Conservation (phyloP, 176 grass and related monocot species). For the Lolium perenne region DNA sequence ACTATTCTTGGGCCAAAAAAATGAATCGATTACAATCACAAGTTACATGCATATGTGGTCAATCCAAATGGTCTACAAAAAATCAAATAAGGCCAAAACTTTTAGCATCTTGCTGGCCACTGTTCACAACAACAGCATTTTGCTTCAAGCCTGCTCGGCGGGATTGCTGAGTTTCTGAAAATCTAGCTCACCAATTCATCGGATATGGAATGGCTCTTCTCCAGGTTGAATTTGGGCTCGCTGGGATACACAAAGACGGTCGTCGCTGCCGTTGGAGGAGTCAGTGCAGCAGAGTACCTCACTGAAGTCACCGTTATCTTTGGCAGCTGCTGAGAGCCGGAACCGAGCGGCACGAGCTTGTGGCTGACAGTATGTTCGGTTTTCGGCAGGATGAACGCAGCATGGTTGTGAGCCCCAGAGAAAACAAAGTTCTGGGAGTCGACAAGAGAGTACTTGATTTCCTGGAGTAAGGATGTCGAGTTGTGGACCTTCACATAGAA, state of each 20-base stretch:
- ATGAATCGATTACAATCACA: slow-evolving; percentile 44
- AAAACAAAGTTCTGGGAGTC: slow-evolving; percentile 98
- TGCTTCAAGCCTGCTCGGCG: background rate
- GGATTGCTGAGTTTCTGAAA: background rate
- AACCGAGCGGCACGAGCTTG: slow-evolving; percentile 83
- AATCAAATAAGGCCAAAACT: slow-evolving; percentile 51
- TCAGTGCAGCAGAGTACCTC: slow-evolving; percentile 88
- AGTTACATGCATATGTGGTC: slow-evolving; percentile 48
- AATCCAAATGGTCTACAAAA: slow-evolving; percentile 48
- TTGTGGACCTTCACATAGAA: slow-evolving; percentile 85
- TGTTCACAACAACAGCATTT: background rate
- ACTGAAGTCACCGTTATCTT: slow-evolving; percentile 73
- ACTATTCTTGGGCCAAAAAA: slow-evolving; percentile 39
- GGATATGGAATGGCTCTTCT: slow-evolving; percentile 48
- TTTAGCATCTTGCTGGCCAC: background rate
- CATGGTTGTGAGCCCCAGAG: slow-evolving; percentile 82
- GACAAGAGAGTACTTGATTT: slow-evolving; percentile 89
- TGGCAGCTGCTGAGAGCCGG: slow-evolving; percentile 78
- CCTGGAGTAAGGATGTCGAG: slow-evolving; percentile 85
- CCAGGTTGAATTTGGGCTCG: slow-evolving; percentile 71
- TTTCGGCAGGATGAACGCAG: slow-evolving; percentile 74
- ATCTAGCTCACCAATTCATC: slow-evolving; percentile 39
- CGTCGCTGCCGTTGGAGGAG: slow-evolving; percentile 52
- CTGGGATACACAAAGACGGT: slow-evolving; percentile 91
- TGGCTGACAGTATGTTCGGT: slow-evolving; percentile 75